phyloP scores from a whole-genome alignment of 1,284 basidiomycete species.

The Apiotrichum akiyoshidainum region DNA sequence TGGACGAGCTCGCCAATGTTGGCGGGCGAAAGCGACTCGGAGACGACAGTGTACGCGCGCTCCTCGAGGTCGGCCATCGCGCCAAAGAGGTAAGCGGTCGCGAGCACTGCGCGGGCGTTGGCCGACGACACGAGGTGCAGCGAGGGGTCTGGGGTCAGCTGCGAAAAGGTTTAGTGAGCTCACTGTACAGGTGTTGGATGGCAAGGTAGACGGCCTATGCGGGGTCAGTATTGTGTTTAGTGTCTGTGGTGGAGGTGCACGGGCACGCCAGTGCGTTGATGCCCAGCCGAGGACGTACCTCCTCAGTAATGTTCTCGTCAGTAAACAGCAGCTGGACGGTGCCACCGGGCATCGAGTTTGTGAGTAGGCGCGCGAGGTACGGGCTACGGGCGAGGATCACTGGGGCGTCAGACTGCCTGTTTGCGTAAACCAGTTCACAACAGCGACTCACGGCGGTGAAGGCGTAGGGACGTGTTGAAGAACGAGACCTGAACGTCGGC shows the following conservation, averaged over 20 bases:
- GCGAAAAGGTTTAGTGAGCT: conserved; percentile 5
- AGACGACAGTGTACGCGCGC: conserved; percentile 72
- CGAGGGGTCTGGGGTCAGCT: conserved; percentile 26
- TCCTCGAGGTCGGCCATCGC: conserved; percentile 77
- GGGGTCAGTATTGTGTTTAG: conserved; percentile 5
- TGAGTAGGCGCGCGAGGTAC: conserved; percentile 77
- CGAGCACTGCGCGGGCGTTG: conserved; percentile 76
- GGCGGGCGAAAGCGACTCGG: conserved; percentile 67
- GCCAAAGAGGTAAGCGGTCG: conserved; percentile 73
- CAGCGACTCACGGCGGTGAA: conserved; percentile 42
- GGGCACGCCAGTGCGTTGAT: background rate
- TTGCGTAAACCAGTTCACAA: background rate
- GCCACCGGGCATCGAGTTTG: conserved; percentile 59
- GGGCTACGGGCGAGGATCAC: conserved; percentile 81
- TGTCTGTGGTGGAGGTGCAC: no score
- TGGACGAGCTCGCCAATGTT: conserved; percentile 71
- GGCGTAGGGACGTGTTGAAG: conserved; percentile 35
- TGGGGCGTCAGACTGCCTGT: conserved; percentile 51
- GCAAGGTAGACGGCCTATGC: conserved; percentile 41
- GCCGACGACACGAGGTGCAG: conserved; percentile 58
- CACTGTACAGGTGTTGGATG: conserved; percentile 46
- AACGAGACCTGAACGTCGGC: conserved; percentile 42
- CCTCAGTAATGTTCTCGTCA: conserved; percentile 72
- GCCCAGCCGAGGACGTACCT: conserved; percentile 57
- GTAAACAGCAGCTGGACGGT: conserved; percentile 69